Evolutionary conservation across 345 rosid species (phyloP).

Genomic region (Microcos paniculata): DNA sequence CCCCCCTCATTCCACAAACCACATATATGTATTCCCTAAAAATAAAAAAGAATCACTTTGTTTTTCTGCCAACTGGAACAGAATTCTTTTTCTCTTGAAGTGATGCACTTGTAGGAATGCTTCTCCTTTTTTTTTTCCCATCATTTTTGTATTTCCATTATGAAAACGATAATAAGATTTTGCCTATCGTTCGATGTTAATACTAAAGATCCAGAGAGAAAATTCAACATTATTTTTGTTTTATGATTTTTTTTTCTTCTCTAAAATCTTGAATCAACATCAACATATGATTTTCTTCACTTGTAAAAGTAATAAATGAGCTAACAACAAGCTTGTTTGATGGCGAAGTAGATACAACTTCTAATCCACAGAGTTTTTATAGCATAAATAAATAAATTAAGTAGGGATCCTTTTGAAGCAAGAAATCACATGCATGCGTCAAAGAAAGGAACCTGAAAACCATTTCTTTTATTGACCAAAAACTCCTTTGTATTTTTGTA

Average conservation of each 20-base stretch:
- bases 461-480: slow-evolving; percentile 23
- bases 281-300: not conserved
- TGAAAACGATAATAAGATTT: not conserved
- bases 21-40: too few species aligned
- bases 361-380: not conserved
- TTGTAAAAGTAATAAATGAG: not conserved
- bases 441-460: slow-evolving; percentile 22
- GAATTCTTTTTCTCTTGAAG: not conserved
- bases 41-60: too few species aligned
- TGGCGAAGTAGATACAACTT: not conserved
- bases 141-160: not conserved
- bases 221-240: not conserved
- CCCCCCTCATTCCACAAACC: too few species aligned
- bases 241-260: not conserved
- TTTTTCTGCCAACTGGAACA: too few species aligned
- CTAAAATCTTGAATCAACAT: not conserved
- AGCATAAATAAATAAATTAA: not conserved
- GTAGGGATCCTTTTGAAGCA: slow-evolving; percentile 20
- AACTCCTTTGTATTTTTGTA: slow-evolving; percentile 2
- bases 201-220: not conserved
- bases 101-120: too few species aligned
- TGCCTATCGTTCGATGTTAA: not conserved
- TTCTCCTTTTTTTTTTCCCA: too few species aligned
- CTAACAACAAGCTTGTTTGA: not conserved
- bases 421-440: slow-evolving; percentile 35